Evolutionary conservation across 2,329 filamentous ascomycete species (phyloP), one percentile per base, ranked within the genome.

Genomic region (Diaporthe amygdali): DNA sequence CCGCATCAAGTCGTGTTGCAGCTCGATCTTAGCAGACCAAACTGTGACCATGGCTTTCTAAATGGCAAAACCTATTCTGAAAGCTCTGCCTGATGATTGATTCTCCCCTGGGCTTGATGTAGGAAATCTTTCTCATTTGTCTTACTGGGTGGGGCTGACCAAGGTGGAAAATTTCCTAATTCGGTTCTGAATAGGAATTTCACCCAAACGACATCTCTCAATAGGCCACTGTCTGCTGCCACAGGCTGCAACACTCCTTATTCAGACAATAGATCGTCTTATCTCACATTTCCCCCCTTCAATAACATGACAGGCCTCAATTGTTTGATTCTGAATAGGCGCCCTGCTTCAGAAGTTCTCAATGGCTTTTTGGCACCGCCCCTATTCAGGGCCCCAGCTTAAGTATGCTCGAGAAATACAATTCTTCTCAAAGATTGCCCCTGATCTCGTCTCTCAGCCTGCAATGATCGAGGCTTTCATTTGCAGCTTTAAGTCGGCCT

Each of bases 231-330:
- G 27, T 25, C 22, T n/a, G n/a, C 22, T 22, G 37, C 30, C 25
- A 32, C 27, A 27, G 56, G 17, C 3, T 20, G 6, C 15, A n/a
- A 25, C 27, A 20, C 2, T 22, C 17, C 25, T 56, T 66, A 70
- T 71, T 67, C 39, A 68, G 47, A 68, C 61, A 70, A 71, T 70
- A 63, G 49, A 55, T 47, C 25, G 30, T 54, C 32, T 44, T 14
- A 39, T 51, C 47, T 54, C 52, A 46, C 41, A 22, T 70, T 27
- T 55, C 12, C 46, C 17, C 10, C 39, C 56, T 22, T 44, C 46
- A 44, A 39, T 25, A 64, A 52, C 39, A 32, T 25, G 25, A 22
- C 27, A 17, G 46, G 30, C 37, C 10, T 20, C 47, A 49, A 25
- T 25, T 64, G 22, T 67, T 49, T 49, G 46, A 14, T 51, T 70